Base-by-base conservation (phyloP, 352 stramenopile genomes). In the Sclerospora graminicola region DNA sequence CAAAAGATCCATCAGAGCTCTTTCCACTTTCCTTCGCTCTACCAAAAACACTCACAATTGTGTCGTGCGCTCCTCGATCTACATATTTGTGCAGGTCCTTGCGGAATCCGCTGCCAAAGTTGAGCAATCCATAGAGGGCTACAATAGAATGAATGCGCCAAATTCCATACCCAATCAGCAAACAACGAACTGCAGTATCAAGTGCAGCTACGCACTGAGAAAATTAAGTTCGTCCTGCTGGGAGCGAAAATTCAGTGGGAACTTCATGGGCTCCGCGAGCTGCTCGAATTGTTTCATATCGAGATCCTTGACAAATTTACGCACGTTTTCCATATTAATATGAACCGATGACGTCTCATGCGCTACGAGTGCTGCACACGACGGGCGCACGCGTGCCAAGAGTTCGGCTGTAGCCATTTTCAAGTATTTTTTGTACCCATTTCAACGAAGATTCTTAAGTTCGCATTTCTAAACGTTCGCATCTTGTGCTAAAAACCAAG, bases 31-130 rank as follows among this genome's bases (percentile, higher is more conserved):
- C n/a, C n/a, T n/a, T n/a, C n/a, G n/a, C n/a, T n/a, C n/a, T n/a
- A n/a, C n/a, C n/a, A n/a, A n/a, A n/a, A n/a, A 34, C 6, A 43
- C 57, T 36, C 49, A 88, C 78, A 51, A 90, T 90, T 0, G 78
- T 90, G 35, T 89, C 78, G 2, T 77, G 60, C 24, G 78, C 72
- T 28, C 78, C 78, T 32, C 75, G 67, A 10, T 80, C 66, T 20
- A 62, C 57, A 41, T 81, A 81, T 44, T 82, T 77, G 60, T 89
- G 75, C 39, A 90, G 57, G 18, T 84, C 75, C 40, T 84, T 84
- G 38, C 79, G 70, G 47, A 69, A 90, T 13, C 79, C 79, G 31
- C 79, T 90, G 41, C 79, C 79, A 47, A 90, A 87, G 58, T 84
- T 86, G 27, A 90, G 55, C 36, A 90, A 41, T 15, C 61, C 64